Evolutionary conservation across 352 stramenopile genomes (phyloP), one percentile per base, ranked within the genome.

Genomic region (Pythium volutum): DNA sequence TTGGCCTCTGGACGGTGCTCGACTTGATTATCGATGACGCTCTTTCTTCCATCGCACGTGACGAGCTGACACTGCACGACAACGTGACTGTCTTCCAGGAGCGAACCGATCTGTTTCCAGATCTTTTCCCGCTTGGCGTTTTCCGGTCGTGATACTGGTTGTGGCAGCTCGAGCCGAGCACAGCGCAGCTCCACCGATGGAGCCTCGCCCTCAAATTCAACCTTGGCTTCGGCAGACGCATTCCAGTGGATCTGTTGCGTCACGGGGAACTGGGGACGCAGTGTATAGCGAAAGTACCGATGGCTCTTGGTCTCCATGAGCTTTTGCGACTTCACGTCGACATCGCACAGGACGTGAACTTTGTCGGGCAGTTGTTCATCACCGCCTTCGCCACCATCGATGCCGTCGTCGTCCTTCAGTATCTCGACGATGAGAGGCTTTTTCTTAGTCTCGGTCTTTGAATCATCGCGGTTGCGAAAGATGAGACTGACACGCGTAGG

Each of bases 31-130:
- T 71, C 70, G 6, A 25, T 65, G 59, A 4, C 7, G 23, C 62
- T 58, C 9, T 18, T 22, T 20, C 11, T 41, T 6, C 23, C 23
- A 14, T 33, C 14, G 39, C 23, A 20, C 3, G 59, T 60, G 2
- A 86, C 72, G 41, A 90, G 69, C 62, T 93, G 84, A 46, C 79
- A 90, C 59, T 91, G 84, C n/a, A 93, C 71, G 22, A 93, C 76
- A 20, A 87, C 72, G 12, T 73, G 72, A 43, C 73, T 88, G 20
- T 66, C 66, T 39, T 91, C 77, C 34, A 89, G 70, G 6, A 92
- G 61, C 29, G 79, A 89, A 18, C 83, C 81, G 25, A 92, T 77
- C 56, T 90, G 83, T 58, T 78, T 89, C 83, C 83, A 92, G 8
- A 87, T 14, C 64, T 88, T 89, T 10, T 63, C 55, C 15, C 45